phyloP scores from a whole-genome alignment of 305 asterid species.

The Fraxinus latifolia region DNA sequence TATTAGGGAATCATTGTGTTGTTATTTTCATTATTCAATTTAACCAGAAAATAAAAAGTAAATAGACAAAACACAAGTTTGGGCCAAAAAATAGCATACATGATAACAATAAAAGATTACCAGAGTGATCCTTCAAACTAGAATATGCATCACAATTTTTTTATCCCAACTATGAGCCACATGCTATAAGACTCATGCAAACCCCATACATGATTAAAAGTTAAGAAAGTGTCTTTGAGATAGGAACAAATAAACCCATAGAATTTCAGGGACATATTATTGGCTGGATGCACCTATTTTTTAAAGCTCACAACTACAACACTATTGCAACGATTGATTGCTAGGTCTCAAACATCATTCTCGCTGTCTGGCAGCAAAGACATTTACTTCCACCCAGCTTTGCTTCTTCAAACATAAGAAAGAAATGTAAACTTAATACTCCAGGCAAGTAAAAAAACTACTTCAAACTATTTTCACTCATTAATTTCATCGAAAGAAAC shows the following conservation, averaged over 20 bases:
- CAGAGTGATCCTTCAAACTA: background rate
- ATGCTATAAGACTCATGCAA: background rate
- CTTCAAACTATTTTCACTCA: conserved; percentile 11
- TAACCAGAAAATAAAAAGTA: background rate
- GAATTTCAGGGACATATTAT: background rate
- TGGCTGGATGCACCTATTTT: background rate
- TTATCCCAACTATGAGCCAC: background rate
- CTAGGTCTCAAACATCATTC: background rate
- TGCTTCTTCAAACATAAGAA: conserved; percentile 8
- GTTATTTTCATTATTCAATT: background rate
- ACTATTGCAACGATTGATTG: background rate
- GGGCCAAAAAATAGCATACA: background rate
- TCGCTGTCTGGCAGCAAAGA: background rate
- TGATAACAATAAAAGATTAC: conserved; percentile 4
- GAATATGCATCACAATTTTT: background rate
- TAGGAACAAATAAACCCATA: background rate
- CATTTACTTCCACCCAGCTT: background rate
- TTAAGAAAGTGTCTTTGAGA: background rate
- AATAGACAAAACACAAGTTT: background rate
- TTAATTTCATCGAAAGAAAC: conserved; percentile 13
- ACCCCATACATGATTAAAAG: background rate
- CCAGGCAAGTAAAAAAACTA: conserved; percentile 6
- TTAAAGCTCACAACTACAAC: background rate
- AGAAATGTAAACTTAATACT: background rate
- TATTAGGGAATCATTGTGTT: conserved; percentile 6